These are phyloP conservation scores for Ensete ventricosum DNA, from an alignment of 176 grass and related monocot species.

Conservation along the genomic window DNA sequence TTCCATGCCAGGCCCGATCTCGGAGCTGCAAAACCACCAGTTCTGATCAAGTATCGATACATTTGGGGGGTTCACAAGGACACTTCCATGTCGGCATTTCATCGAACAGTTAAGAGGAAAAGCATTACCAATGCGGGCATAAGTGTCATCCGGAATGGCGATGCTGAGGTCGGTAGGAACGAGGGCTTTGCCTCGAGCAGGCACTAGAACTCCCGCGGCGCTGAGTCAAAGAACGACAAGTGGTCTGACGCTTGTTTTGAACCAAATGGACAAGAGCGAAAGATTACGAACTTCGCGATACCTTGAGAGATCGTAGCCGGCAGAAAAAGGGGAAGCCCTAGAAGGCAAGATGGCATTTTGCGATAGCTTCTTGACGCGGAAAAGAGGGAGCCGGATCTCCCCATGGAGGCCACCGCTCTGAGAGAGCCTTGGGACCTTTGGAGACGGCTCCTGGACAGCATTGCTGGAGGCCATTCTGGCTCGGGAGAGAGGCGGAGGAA, in stretches of 20 bases:
- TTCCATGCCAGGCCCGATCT: constrained; percentile 73
- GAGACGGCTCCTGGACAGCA: constrained; percentile 36
- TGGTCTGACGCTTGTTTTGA: background rate
- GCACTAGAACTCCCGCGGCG: constrained; percentile 40
- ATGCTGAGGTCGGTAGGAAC: constrained; percentile 68
- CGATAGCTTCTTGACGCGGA: constrained; percentile 88
- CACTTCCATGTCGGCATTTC: background rate
- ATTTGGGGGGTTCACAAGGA: constrained; percentile 28
- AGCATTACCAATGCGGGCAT: constrained; percentile 67
- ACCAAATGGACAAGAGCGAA: background rate
- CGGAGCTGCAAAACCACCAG: constrained; percentile 30
- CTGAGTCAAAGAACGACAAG: constrained; percentile 11
- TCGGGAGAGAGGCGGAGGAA: background rate
- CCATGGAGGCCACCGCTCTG: background rate
- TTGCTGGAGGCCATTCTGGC: constrained; percentile 21
- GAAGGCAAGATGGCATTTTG: constrained; percentile 56
- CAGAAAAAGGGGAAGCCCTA: constrained; percentile 56
- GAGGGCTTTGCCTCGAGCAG: constrained; percentile 75
- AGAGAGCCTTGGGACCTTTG: constrained; percentile 40
- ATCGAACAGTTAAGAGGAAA: constrained; percentile 18
- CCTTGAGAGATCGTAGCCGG: constrained; percentile 93
- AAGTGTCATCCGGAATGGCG: constrained; percentile 75
- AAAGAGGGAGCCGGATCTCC: constrained; percentile 6
- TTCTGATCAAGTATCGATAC: background rate
- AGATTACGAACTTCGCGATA: background rate